Percentiles rank a stretch among this genome's conserved stretches.
Evolutionary conservation across 1,284 basidiomycete species (phyloP).

Genomic region (Ceratorhiza oryzae-sativae): DNA sequence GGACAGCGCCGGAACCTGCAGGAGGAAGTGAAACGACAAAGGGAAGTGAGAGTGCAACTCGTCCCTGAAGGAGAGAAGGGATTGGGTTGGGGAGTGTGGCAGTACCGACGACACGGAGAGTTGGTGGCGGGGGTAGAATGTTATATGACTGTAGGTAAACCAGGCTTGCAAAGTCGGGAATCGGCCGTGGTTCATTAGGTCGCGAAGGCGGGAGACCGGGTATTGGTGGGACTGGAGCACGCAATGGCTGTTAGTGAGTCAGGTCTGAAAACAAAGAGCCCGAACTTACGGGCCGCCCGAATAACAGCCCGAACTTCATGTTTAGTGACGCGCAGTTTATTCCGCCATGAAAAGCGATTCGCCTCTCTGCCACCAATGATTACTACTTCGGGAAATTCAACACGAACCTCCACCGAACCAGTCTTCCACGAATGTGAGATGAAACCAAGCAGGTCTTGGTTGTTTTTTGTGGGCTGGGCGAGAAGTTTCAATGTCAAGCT

Average conservation of each 20-base stretch:
- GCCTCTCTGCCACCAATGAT: neutral
- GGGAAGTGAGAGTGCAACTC: conserved; percentile 9
- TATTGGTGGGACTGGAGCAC: conserved; percentile 20
- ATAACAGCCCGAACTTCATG: neutral
- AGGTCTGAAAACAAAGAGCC: too few species aligned
- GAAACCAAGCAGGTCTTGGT: conserved; percentile 10
- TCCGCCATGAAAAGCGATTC: conserved; percentile 2
- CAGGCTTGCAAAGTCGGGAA: conserved; percentile 23
- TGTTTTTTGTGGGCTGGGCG: neutral
- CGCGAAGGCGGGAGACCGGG: conserved; percentile 17
- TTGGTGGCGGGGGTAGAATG: conserved; percentile 31
- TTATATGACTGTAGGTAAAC: conserved; percentile 24
- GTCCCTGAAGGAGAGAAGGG: conserved; percentile 5
- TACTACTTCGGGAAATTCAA: neutral
- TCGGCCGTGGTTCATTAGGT: conserved; percentile 23
- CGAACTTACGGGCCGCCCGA: neutral
- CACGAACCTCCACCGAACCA: neutral
- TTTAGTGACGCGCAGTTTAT: conserved; percentile 2
- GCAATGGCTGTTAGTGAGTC: neutral
- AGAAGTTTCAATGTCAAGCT: neutral
- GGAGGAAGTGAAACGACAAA: conserved; percentile 33
- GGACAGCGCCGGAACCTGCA: neutral
- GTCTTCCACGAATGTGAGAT: neutral
- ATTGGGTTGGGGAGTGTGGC: conserved; percentile 23
- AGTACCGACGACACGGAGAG: conserved; percentile 19